A percentile compares a stretch with the other conserved stretches of the same genome.
These are phyloP conservation scores for Rhizophora mangle DNA, from an alignment of 345 rosid species.

Conservation along the genomic window DNA sequence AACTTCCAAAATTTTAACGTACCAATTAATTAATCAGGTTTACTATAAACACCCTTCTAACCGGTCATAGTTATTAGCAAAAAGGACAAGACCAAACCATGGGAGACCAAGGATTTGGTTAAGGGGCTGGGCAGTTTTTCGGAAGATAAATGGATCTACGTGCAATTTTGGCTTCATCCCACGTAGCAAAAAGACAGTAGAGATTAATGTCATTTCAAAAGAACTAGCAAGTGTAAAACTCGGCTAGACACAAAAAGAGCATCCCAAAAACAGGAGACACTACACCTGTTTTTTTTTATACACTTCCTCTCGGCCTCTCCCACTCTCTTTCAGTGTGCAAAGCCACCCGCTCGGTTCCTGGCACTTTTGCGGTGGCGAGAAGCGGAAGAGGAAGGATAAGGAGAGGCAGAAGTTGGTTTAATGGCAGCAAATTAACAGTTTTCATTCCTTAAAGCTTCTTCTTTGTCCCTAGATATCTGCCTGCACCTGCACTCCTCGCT, in stretches of 20 bases:
- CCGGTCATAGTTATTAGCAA: no score
- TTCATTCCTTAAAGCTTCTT: conserved; percentile 45
- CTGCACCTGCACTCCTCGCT: conserved; percentile 90
- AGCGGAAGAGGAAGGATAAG: conserved; percentile 32
- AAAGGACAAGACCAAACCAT: background rate
- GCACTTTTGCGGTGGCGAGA: conserved; percentile 41
- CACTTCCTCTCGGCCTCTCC: background rate
- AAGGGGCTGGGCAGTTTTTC: background rate
- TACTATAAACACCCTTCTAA: no score
- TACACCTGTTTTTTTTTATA: background rate
- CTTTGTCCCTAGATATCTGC: conserved; percentile 82
- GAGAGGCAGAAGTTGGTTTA: conserved; percentile 17
- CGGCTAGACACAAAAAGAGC: conserved; percentile 11
- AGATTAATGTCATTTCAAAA: conserved; percentile 29
- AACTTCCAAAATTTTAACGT: background rate
- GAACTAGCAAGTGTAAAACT: conserved; percentile 26
- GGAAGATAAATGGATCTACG: conserved; percentile 13
- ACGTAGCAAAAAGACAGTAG: conserved; percentile 32
- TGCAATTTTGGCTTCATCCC: conserved; percentile 31
- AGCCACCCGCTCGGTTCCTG: conserved; percentile 61
- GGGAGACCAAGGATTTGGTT: conserved; percentile 5
- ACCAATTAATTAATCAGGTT: background rate
- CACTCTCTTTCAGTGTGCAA: conserved; percentile 39
- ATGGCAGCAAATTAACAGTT: conserved; percentile 47
- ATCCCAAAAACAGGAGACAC: background rate